Base-by-base conservation (phyloP, 495 filamentous ascomycete genomes). In the Penicillium malachiteum region DNA sequence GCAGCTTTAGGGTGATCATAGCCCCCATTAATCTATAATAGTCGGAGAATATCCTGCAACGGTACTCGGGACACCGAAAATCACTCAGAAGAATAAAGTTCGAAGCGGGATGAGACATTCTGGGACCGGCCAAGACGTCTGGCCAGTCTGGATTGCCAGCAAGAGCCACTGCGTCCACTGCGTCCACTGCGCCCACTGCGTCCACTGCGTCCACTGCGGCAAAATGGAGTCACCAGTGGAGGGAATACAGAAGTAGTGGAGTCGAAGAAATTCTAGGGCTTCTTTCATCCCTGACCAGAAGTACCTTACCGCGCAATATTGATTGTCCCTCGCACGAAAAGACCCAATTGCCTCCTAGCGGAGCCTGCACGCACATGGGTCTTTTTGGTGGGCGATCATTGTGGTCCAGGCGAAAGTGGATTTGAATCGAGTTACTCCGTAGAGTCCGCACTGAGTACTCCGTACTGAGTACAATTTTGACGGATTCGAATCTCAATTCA, bases 221-320 rank as follows among this genome's bases (percentile, higher is more conserved):
- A 41, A 31, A 35, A 47, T 34, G 45, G 53, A 50, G 45, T 32
- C 46, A 34, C 21, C n/a, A 48, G 42, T 40, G 37, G n/a, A 42
- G 44, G 30, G 30, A 33, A 30, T 26, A 39, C 34, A 54, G 30
- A 40, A 13, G 7, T 21, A 8, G 46, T 49, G 46, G 46, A 49
- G 34, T 13, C 31, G 13, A 9, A 49, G 34, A 49, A 49, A 49
- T 49, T 49, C 46, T 49, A 49, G 33, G 13, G 32, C 31, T 38
- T 18, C 14, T 49, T 30, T 11, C 6, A 18, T 48, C 45, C 45
- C 13, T 11, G 32, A 13, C 30, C 41, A 54, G 32, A 37, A 42
- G 52, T 47, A 4, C 44, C 45, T 48, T 43, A 17, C 44, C 31
- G 32, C 33, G 10, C 33, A 37, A 38, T 26, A 26, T 26, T 26